Conservation (phyloP, 306 rosid genomes). For the Castanea sativa region DNA sequence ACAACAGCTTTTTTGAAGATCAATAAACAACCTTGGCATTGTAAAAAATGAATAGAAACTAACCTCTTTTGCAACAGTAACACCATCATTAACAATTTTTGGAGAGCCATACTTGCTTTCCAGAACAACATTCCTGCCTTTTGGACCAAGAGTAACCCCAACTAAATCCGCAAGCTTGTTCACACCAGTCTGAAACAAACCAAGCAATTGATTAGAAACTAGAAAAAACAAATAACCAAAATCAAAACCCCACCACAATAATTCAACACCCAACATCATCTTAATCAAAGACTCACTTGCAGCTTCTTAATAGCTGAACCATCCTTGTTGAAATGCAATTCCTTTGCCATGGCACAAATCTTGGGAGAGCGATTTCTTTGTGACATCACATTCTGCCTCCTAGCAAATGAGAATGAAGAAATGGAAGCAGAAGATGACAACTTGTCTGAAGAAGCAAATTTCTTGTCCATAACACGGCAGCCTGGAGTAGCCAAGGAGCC, state of each 20-base stretch:
- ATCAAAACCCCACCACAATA: neutral
- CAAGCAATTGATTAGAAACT: neutral
- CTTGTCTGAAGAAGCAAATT: slow-evolving; percentile 29
- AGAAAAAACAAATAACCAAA: neutral
- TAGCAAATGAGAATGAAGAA: slow-evolving; percentile 52
- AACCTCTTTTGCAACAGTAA: slow-evolving; percentile 97
- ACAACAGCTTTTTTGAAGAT: neutral
- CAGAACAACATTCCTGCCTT: slow-evolving; percentile 94
- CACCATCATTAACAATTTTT: slow-evolving; percentile 95
- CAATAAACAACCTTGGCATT: neutral
- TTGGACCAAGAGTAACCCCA: slow-evolving; percentile 98
- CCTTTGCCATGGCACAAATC: slow-evolving; percentile 95
- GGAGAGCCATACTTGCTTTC: slow-evolving; percentile 99
- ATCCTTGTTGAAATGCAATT: slow-evolving; percentile 88
- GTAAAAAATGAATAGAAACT: neutral
- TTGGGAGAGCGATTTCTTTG: slow-evolving; percentile 42
- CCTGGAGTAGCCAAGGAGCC: slow-evolving; percentile 54
- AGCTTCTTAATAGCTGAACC: slow-evolving; percentile 89
- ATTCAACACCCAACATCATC: neutral
- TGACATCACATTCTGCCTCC: slow-evolving; percentile 30
- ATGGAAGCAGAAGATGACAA: slow-evolving; percentile 69
- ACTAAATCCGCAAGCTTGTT: slow-evolving; percentile 98
- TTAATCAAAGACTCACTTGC: slow-evolving; percentile 36
- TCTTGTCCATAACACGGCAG: slow-evolving; percentile 31
- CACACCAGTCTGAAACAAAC: slow-evolving; percentile 68